Evolutionary conservation across 371 early-diverging fungal species (phyloP).

Genomic region (Rhizopus microsporus): DNA sequence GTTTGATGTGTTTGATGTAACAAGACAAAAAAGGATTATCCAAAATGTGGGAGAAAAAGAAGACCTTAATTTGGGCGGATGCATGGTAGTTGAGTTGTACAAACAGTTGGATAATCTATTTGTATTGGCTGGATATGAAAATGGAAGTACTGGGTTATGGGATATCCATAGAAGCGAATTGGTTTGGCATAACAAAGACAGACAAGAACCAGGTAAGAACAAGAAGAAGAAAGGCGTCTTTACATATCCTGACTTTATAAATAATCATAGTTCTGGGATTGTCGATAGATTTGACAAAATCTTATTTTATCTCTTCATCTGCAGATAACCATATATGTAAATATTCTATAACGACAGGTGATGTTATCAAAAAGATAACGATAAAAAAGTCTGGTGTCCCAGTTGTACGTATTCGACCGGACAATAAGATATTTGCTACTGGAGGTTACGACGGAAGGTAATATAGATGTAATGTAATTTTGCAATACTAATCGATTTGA

Average conservation of each 20-base stretch:
- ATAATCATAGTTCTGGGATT: constrained; percentile 29
- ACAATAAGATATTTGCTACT: constrained; percentile 53
- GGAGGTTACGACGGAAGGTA: constrained; percentile 60
- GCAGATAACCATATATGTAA: constrained; percentile 49
- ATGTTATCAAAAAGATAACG: constrained; percentile 29
- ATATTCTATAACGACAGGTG: constrained; percentile 28
- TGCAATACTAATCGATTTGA: background rate
- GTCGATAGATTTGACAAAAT: constrained; percentile 21
- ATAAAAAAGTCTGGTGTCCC: constrained; percentile 47
- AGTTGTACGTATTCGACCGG: constrained; percentile 42
- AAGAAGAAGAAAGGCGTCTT: background rate
- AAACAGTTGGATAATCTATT: constrained; percentile 15
- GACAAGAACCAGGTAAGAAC: constrained; percentile 43
- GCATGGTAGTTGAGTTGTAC: constrained; percentile 45
- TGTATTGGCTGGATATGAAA: constrained; percentile 49
- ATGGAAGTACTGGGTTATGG: constrained; percentile 43
- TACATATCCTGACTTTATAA: background rate
- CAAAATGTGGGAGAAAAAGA: constrained; percentile 19
- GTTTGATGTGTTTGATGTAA: constrained; percentile 52
- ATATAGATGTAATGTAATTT: background rate
- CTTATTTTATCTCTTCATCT: constrained; percentile 39
- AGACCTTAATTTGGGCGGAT: constrained; percentile 24
- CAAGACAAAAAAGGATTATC: constrained; percentile 16
- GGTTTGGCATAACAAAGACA: constrained; percentile 39
- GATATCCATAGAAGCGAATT: constrained; percentile 15